Evolutionary conservation across 306 rosid genomes (phyloP).

Genomic region (Acacia confusa): DNA sequence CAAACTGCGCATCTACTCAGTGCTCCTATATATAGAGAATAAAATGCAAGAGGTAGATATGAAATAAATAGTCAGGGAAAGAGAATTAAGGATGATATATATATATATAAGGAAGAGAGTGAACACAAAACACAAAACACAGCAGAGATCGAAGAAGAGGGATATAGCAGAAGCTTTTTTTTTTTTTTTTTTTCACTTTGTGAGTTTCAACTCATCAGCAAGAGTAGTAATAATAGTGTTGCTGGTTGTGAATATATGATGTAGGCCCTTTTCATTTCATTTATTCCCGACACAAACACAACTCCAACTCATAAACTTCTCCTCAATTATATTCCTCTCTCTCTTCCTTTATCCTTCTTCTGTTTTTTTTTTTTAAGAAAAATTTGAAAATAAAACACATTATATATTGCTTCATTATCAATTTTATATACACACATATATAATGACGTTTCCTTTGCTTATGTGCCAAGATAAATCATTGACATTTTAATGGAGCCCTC

Average conservation of each 20-base stretch:
- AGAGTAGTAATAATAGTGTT: background rate
- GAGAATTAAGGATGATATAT: too few species aligned
- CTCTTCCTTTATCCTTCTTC: background rate
- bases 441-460: constrained; percentile 35
- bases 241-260: background rate
- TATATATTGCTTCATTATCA: background rate
- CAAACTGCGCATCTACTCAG: background rate
- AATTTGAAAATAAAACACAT: too few species aligned
- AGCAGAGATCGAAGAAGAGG: background rate
- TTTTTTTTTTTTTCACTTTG: background rate
- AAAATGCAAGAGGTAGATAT: too few species aligned
- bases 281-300: constrained; percentile 34
- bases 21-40: background rate
- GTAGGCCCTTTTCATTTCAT: constrained; percentile 41
- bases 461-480: constrained; percentile 40
- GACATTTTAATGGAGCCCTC: constrained; percentile 5
- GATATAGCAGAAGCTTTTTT: background rate
- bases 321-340: background rate
- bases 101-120: too few species aligned
- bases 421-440: background rate
- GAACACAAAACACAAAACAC: background rate
- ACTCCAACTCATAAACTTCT: constrained; percentile 21
- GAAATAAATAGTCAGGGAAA: too few species aligned
- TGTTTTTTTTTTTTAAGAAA: too few species aligned
- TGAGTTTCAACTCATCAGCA: background rate